Conservation (phyloP, 305 asterid species). For the Plantago rigida region DNA sequence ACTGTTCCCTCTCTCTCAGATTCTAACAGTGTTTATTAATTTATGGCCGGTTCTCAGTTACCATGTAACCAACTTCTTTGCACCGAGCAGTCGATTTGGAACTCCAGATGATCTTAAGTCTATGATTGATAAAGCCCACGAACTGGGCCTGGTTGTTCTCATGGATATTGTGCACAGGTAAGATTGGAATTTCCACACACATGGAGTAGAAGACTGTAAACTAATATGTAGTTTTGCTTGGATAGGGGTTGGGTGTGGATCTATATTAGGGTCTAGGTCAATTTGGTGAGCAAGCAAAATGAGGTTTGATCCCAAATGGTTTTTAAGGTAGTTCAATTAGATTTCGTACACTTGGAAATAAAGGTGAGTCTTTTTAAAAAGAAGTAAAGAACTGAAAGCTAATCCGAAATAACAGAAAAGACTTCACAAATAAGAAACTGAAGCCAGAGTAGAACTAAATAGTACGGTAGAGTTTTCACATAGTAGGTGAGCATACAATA, state of each 20-base stretch:
- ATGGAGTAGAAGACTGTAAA: not conserved
- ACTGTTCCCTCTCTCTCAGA: slow-evolving; percentile 3
- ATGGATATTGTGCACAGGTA: slow-evolving; percentile 99
- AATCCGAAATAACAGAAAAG: not conserved
- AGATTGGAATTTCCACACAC: slow-evolving; percentile 15
- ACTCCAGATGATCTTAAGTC: slow-evolving; percentile 96
- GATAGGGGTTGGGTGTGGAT: slow-evolving; percentile 4
- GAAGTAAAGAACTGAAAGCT: not conserved
- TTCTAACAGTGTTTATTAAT: slow-evolving; percentile 29
- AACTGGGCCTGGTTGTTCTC: slow-evolving; percentile 85
- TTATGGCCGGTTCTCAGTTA: slow-evolving; percentile 49
- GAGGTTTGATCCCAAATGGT: not conserved
- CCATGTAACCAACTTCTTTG: slow-evolving; percentile 97
- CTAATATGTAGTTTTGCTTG: not conserved
- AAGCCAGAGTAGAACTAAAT: not conserved
- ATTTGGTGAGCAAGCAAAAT: not conserved
- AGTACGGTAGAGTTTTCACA: not conserved
- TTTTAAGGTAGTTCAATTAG: not conserved
- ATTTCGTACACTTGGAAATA: no score
- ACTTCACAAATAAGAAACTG: not conserved
- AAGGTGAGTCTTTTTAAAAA: not conserved
- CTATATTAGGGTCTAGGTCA: not conserved
- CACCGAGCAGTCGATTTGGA: slow-evolving; percentile 99
- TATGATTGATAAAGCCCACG: slow-evolving; percentile 93
- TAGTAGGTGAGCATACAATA: slow-evolving; percentile 7